Evolutionary conservation across 805 yeast species (phyloP).

Genomic region (Metschnikowia chrysomelidarum): DNA sequence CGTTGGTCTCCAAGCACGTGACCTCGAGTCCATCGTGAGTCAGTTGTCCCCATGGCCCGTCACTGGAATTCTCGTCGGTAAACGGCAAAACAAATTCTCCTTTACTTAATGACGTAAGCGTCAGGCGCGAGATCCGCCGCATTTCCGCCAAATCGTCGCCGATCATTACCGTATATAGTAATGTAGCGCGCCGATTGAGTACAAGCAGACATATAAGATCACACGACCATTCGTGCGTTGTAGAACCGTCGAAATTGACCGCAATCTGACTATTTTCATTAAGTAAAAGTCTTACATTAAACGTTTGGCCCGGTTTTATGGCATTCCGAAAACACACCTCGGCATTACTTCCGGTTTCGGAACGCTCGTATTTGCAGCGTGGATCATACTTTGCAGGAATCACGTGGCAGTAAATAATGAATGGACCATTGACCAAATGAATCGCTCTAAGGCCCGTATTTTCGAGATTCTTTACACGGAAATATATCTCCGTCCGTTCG

Average conservation of each 20-base stretch:
- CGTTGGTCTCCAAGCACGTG: constrained; percentile 25
- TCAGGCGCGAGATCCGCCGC: constrained; percentile 32
- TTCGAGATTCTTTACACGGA: constrained; percentile 41
- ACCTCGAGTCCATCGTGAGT: constrained; percentile 22
- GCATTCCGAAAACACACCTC: constrained; percentile 39
- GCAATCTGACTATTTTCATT: constrained; percentile 41
- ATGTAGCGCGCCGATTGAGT: constrained; percentile 29
- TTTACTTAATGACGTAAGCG: constrained; percentile 13
- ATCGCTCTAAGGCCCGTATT: constrained; percentile 37
- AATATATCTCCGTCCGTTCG: constrained; percentile 20
- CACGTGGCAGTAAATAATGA: constrained; percentile 43
- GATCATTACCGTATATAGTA: constrained; percentile 35
- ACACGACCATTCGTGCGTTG: constrained; percentile 34
- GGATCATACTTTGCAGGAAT: constrained; percentile 37
- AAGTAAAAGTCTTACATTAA: constrained; percentile 52
- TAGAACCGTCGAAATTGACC: constrained; percentile 16
- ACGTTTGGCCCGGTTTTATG: constrained; percentile 70
- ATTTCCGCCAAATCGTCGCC: constrained; percentile 35
- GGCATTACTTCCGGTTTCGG: constrained; percentile 18
- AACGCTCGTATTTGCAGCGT: constrained; percentile 24
- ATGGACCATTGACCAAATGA: constrained; percentile 43
- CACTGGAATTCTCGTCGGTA: constrained; percentile 12
- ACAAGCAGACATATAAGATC: constrained; percentile 44
- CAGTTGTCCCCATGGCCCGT: constrained; percentile 13
- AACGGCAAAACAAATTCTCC: constrained; percentile 16